Percentiles rank a stretch among this genome's conserved stretches.
Conservation (phyloP, 257 asterid genomes). For the Ligustrum vulgare region DNA sequence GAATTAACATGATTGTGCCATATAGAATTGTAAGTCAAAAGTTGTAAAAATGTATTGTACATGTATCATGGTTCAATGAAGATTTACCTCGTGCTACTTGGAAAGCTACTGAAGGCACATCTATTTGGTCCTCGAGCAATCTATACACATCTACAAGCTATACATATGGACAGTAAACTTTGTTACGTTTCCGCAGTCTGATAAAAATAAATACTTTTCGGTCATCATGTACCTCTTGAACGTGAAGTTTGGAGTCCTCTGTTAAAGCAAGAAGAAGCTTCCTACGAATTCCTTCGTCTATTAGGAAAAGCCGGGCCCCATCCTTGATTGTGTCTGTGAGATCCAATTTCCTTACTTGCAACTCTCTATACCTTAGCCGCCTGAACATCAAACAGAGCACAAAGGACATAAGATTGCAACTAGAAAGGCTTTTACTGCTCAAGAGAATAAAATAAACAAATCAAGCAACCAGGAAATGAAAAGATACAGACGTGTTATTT, state of each 20-base stretch:
- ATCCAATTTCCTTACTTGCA: constrained; percentile 64
- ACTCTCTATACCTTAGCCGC: constrained; percentile 51
- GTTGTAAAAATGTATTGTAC: no score
- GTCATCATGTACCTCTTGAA: constrained; percentile 72
- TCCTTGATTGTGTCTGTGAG: constrained; percentile 97
- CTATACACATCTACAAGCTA: constrained; percentile 91
- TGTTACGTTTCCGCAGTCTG: constrained; percentile 27
- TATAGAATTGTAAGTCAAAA: no score
- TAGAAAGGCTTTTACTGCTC: background rate
- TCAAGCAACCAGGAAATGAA: constrained; percentile 1
- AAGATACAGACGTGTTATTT: constrained; percentile 42
- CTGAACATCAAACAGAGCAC: constrained; percentile 16
- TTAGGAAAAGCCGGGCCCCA: constrained; percentile 86
- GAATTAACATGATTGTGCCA: no score
- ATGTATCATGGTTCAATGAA: no score
- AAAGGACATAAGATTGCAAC: background rate
- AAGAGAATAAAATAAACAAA: constrained; percentile 9
- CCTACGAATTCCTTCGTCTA: constrained; percentile 94
- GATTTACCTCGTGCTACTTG: constrained; percentile 80
- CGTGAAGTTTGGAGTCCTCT: constrained; percentile 96
- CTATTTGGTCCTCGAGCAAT: constrained; percentile 88
- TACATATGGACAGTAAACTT: constrained; percentile 13
- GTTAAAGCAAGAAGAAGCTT: constrained; percentile 95
- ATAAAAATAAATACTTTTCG: background rate
- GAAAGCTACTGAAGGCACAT: constrained; percentile 72